These are phyloP conservation scores for Camillea tinctor DNA, from an alignment of 2,329 filamentous ascomycete species.

Conservation along the genomic window DNA sequence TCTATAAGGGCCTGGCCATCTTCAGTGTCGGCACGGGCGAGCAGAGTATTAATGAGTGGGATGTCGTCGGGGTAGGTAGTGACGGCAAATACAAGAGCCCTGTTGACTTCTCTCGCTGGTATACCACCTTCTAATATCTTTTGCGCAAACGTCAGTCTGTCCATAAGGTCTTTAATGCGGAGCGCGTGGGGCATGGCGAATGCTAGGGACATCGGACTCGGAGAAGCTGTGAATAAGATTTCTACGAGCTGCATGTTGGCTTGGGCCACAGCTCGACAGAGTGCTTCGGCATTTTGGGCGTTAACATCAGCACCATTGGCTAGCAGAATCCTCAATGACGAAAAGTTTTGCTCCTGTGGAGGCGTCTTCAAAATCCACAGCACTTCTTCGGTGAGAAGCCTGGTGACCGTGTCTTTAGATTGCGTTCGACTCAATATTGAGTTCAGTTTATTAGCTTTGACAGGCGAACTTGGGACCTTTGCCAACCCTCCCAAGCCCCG, in stretches of 20 bases:
- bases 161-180: conserved; percentile 49
- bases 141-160: conserved; percentile 50
- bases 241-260: conserved; percentile 47
- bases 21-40: conserved; percentile 46
- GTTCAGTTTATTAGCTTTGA: conserved; percentile 50
- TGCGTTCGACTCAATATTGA: conserved; percentile 44
- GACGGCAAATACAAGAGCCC: conserved; percentile 52
- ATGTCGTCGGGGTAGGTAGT: conserved; percentile 47
- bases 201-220: conserved; percentile 44
- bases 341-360: conserved; percentile 38
- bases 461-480: conserved; percentile 41
- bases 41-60: conserved; percentile 46
- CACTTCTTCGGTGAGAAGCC: conserved; percentile 51
- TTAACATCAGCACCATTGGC: conserved; percentile 56
- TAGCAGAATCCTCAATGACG: conserved; percentile 47
- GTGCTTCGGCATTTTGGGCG: conserved; percentile 47
- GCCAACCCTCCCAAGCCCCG: conserved; percentile 43
- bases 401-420: conserved; percentile 43
- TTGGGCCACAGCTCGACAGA: conserved; percentile 50
- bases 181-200: conserved; percentile 52
- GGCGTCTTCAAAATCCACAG: conserved; percentile 41
- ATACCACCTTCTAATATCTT: conserved; percentile 51
- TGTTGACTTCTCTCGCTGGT: conserved; percentile 46
- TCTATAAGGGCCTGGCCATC: conserved; percentile 49
- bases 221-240: conserved; percentile 44